phyloP scores from a whole-genome alignment of 129 eudicot species.

The Pittosporum tobira region DNA sequence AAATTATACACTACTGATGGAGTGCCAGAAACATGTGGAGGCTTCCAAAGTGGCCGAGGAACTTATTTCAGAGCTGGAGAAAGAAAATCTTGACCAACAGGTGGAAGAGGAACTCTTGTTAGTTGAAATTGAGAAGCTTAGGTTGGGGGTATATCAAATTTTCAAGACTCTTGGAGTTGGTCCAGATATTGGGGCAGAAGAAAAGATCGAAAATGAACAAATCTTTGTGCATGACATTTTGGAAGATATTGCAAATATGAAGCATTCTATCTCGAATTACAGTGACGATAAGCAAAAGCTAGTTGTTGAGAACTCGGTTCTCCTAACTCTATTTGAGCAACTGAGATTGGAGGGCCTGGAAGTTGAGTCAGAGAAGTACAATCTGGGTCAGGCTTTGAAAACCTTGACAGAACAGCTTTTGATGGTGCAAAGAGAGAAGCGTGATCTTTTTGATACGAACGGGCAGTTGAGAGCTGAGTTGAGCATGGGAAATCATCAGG shows the following conservation, averaged over 20 bases:
- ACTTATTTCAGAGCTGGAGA: conserved; percentile 74
- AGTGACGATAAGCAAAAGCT: conserved; percentile 58
- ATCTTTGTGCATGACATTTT: conserved; percentile 41
- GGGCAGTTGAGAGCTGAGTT: conserved; percentile 26
- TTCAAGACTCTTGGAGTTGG: conserved; percentile 48
- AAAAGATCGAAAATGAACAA: conserved; percentile 30
- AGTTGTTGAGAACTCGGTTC: conserved; percentile 60
- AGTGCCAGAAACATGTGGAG: conserved; percentile 66
- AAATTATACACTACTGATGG: conserved; percentile 45
- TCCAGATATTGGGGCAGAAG: conserved; percentile 20
- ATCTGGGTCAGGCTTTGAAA: conserved; percentile 27
- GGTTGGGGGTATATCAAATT: conserved; percentile 61
- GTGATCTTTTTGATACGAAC: conserved; percentile 35
- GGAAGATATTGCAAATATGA: conserved; percentile 35
- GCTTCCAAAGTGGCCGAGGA: conserved; percentile 70
- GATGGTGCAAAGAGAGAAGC: conserved; percentile 34
- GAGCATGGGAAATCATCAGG: conserved; percentile 18
- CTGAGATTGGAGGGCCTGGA: conserved; percentile 42
- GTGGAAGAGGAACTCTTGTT: conserved; percentile 81
- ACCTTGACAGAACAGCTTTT: conserved; percentile 23
- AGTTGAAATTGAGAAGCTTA: conserved; percentile 69
- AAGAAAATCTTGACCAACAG: conserved; percentile 79
- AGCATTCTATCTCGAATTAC: conserved; percentile 30
- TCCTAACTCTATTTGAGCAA: conserved; percentile 42
- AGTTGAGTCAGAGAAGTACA: conserved; percentile 34